Base-by-base conservation (phyloP, 345 rosid species). In the Populus pruinosa region DNA sequence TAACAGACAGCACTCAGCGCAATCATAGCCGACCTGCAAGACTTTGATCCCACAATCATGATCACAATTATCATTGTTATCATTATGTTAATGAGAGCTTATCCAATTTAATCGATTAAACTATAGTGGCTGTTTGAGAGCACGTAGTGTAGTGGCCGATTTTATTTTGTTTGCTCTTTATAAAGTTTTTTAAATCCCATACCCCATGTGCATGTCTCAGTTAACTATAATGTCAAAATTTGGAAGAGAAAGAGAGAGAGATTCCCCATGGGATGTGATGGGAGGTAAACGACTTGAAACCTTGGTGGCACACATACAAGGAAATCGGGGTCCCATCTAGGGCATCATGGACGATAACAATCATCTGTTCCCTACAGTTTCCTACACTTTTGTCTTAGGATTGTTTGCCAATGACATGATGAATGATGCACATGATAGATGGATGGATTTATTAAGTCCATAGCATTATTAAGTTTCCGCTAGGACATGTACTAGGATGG, bases 11-110 rank as follows among this genome's bases (percentile, higher is more conserved):
- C 50, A 75, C 80, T 83, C 89, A 78, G 89, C 91, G 87, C 83
- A 87, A 90, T 90, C 88, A 85, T 83, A 89, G 97, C 95, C 87
- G 89, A 85, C 84, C 84, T 87, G 86, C 84, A 71, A 86, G 89
- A 85, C 85, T 86, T 81, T 85, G 86, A 88, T 87, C 90, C 90
- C 90, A 73, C 71, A 85, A 83, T 87, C 87, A 88, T 84, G 82
- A 77, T 79, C 82, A 31, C 67, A 50, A 63, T 49, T 81, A 81
- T 84, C 81, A 71, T 53, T 25, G 41, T 72, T 67, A 38, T 74
- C 43, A 70, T 56, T 72, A 27, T 59, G 71, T 82, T 78, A 61
- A 74, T 70, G 23, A 61, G 41, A 11, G 36, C 50, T 64, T 63
- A 76, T 76, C 70, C 59, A 43, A 39, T 4, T 70, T 20, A 8